These are phyloP conservation scores for Iberis pinnata DNA, from an alignment of 345 rosid genomes.

Conservation along the genomic window DNA sequence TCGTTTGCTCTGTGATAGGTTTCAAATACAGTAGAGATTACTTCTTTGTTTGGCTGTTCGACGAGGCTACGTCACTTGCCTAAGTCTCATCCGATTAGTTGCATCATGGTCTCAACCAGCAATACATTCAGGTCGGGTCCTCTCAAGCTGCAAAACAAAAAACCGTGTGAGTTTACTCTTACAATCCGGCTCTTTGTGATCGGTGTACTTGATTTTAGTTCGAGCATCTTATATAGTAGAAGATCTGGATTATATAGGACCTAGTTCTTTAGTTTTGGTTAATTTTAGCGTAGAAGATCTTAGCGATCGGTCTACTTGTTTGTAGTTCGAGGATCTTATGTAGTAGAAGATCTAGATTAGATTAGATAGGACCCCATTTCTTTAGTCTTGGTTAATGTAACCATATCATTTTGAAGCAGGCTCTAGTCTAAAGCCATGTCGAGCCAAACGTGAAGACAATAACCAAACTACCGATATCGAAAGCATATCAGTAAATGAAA, in stretches of 20 bases:
- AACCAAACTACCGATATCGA: constrained; percentile 47
- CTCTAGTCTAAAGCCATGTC: constrained; percentile 34
- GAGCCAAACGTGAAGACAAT: constrained; percentile 45
- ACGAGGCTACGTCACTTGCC: constrained; percentile 25
- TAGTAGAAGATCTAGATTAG: background rate
- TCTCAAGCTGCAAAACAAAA: constrained; percentile 31
- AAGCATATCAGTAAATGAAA: constrained; percentile 47
- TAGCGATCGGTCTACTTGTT: too few relatives aligned
- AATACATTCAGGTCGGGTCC: constrained; percentile 17
- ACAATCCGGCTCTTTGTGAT: constrained; percentile 5
- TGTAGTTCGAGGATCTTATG: constrained; percentile 1
- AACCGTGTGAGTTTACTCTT: constrained; percentile 34
- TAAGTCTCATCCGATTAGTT: constrained; percentile 21
- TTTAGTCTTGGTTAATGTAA: constrained; percentile 17
- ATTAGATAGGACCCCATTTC: background rate
- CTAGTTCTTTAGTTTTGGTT: constrained; percentile 1
- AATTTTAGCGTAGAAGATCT: constrained; percentile 31
- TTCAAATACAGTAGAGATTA: constrained; percentile 25
- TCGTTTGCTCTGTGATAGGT: constrained; percentile 17
- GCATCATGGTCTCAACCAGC: constrained; percentile 22
- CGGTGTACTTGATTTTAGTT: constrained; percentile 3
- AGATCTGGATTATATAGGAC: background rate
- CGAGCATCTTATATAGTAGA: background rate
- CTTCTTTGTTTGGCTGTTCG: constrained; percentile 27
- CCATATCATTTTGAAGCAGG: constrained; percentile 29